Conservation (phyloP, 2,329 filamentous ascomycete genomes). For the Emericellopsis atlantica region DNA sequence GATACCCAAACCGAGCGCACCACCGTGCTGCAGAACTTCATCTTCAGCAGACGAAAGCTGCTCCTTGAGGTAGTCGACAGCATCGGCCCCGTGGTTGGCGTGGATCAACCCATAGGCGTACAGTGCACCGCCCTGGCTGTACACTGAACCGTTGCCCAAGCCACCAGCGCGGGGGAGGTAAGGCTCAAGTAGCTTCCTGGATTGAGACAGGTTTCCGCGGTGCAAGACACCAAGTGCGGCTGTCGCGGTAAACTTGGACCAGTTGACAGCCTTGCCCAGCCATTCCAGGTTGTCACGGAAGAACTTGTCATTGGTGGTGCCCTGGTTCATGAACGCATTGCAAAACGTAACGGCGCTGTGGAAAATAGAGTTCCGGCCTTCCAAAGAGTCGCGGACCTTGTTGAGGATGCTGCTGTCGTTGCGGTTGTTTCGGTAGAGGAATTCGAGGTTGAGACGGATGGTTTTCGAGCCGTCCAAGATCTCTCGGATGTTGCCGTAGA, state of each 20-base stretch:
- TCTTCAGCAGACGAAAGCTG: constrained; percentile 68
- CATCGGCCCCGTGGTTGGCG: constrained; percentile 90
- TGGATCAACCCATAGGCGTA: constrained; percentile 95
- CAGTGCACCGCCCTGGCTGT: constrained; percentile 89
- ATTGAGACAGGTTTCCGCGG: constrained; percentile 86
- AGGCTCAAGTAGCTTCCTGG: constrained; percentile 83
- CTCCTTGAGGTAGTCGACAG: constrained; percentile 64
- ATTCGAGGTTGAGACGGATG: constrained; percentile 90
- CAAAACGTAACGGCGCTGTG: constrained; percentile 95
- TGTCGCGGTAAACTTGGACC: constrained; percentile 98
- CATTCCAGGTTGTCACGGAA: constrained; percentile 97
- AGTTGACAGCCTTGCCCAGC: constrained; percentile 97
- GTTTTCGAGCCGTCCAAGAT: constrained; percentile 82
- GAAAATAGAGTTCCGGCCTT: constrained; percentile 95
- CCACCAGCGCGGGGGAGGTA: constrained; percentile 69
- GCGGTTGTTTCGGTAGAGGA: constrained; percentile 89
- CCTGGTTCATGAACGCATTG: constrained; percentile 98
- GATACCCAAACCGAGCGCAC: constrained; percentile 86
- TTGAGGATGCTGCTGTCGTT: constrained; percentile 87
- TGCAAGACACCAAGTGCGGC: constrained; percentile 95
- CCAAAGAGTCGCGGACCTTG: constrained; percentile 90
- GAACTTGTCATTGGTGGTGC: constrained; percentile 95
- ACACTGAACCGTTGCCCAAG: constrained; percentile 72
- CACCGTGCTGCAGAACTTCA: constrained; percentile 94
- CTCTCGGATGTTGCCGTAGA: constrained; percentile 50